Evolutionary conservation across 73 alveolate genomes (phyloP).

Genomic region (Symbiodinium pilosum): DNA sequence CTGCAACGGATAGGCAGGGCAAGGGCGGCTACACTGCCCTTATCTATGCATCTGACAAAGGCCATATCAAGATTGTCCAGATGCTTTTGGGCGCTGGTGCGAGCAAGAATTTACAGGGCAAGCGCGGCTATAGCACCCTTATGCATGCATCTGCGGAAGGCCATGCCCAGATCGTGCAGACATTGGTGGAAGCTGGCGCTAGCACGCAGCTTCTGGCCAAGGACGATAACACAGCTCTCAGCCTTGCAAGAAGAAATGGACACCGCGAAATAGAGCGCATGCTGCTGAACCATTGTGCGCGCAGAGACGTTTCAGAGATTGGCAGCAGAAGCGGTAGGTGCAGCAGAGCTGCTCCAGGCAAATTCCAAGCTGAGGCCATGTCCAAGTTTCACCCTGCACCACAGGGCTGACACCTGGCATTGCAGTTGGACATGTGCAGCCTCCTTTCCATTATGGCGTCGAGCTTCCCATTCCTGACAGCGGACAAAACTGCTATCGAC

Average conservation of each 20-base stretch:
- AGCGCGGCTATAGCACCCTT: background rate
- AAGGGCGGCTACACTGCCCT: background rate
- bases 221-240: background rate
- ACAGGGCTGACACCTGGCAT: too few species aligned
- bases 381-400: too few species aligned
- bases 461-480: too few species aligned
- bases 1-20: background rate
- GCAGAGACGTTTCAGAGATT: too few species aligned
- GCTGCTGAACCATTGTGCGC: too few species aligned
- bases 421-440: too few species aligned
- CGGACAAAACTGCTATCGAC: too few species aligned
- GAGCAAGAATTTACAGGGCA: background rate
- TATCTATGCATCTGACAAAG: background rate
- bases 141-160: background rate
- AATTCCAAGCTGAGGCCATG: too few species aligned
- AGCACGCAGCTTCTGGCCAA: background rate
- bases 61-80: background rate
- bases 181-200: background rate
- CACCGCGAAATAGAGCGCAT: background rate
- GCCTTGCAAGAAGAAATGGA: background rate
- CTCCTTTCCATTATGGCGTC: too few species aligned
- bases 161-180: background rate
- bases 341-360: too few species aligned
- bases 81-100: background rate
- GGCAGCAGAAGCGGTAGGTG: too few species aligned